Conservation (phyloP, 2,329 filamentous ascomycete genomes). For the Penicillium sp. region DNA sequence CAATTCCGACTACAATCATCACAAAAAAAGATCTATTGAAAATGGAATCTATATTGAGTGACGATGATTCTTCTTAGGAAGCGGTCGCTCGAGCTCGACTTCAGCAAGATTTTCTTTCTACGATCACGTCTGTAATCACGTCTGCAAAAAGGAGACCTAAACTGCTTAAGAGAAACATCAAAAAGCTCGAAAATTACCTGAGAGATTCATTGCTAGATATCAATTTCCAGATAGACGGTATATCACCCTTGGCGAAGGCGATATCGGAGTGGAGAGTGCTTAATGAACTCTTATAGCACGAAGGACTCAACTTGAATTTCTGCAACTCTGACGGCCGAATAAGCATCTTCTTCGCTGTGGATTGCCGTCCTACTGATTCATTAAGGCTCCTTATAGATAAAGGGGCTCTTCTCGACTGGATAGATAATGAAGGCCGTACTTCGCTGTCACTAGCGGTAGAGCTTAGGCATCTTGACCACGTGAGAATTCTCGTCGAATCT, state of each 20-base stretch:
- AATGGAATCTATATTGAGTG: neutral
- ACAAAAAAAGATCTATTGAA: neutral
- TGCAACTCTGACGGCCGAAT: constrained; percentile 1
- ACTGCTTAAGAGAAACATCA: neutral
- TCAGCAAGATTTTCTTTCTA: neutral
- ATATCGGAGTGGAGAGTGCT: neutral
- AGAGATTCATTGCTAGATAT: neutral
- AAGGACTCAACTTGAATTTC: constrained; percentile 3
- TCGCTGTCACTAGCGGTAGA: constrained; percentile 1
- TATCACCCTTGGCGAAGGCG: neutral
- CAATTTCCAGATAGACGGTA: neutral
- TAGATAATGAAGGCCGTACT: neutral
- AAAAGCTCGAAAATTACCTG: neutral
- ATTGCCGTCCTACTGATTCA: neutral
- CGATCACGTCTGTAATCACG: neutral
- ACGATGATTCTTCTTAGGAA: neutral
- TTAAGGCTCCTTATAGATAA: constrained; percentile 1
- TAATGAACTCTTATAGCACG: constrained; percentile 1
- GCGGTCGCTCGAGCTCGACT: neutral
- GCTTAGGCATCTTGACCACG: neutral
- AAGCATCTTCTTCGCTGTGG: constrained; percentile 1
- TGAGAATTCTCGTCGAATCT: no score
- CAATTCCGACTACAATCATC: constrained; percentile 1
- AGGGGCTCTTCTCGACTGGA: neutral
- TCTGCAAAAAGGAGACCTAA: neutral